phyloP scores from a whole-genome alignment of 2,329 filamentous ascomycete species.

The Ophiocordyceps australis region DNA sequence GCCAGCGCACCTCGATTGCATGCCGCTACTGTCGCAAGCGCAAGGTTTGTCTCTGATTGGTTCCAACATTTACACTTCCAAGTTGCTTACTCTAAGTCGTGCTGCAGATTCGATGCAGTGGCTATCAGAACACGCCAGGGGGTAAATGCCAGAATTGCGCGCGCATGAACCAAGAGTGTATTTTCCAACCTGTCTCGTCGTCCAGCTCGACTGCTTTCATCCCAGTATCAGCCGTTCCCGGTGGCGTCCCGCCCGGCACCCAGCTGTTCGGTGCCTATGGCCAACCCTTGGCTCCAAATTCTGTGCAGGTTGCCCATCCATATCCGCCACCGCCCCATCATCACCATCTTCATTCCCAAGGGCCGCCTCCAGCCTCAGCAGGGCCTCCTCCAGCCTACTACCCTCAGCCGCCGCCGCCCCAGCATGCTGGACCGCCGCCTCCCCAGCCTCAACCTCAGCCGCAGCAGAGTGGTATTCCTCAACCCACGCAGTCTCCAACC shows the following conservation, averaged over 20 bases:
- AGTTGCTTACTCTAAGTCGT: slow-evolving; percentile 2
- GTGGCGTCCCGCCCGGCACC: slow-evolving; percentile 36
- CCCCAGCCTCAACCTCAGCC: neutral
- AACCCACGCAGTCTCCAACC: slow-evolving; percentile 23
- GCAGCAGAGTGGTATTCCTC: slow-evolving; percentile 3
- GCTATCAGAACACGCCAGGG: slow-evolving; percentile 37
- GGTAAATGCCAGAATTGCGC: slow-evolving; percentile 44
- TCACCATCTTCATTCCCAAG: slow-evolving; percentile 7
- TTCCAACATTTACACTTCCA: too few relatives aligned
- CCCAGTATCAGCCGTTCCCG: slow-evolving; percentile 37
- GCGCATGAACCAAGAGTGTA: slow-evolving; percentile 42
- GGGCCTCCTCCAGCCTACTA: slow-evolving; percentile 22
- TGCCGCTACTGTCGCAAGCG: slow-evolving; percentile 43
- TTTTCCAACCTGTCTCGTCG: slow-evolving; percentile 40
- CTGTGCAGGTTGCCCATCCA: slow-evolving; percentile 9
- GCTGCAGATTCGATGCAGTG: slow-evolving; percentile 38
- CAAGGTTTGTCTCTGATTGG: slow-evolving; percentile 37
- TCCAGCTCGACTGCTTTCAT: slow-evolving; percentile 39
- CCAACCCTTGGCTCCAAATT: slow-evolving; percentile 26
- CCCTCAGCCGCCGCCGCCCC: slow-evolving; percentile 1
- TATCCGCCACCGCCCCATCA: slow-evolving; percentile 2
- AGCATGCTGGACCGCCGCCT: too few relatives aligned
- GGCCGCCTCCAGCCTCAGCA: too few relatives aligned
- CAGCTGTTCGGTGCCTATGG: slow-evolving; percentile 39
- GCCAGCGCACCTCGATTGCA: slow-evolving; percentile 40